Base-by-base conservation (phyloP, 2,329 filamentous ascomycete species). In the Fusarium continuum region DNA sequence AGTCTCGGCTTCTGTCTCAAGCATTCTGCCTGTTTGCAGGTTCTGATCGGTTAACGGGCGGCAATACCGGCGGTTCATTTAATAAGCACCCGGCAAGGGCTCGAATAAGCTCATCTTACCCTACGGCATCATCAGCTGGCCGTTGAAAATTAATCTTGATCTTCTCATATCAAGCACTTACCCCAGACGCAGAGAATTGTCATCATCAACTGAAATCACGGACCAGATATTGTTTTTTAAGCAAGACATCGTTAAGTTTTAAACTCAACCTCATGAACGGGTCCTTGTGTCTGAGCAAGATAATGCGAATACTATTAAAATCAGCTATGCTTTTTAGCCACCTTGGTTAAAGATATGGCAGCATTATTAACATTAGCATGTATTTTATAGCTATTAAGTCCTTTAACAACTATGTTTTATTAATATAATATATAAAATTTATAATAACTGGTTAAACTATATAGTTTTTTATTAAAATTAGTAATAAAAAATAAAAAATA, bases 61-160 rank as follows among this genome's bases (percentile, higher is more conserved):
- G 25, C 22, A 32, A 26, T 29, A n/a, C 61, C 56, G 56, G 46
- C 58, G 53, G 56, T 44, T 62, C 38, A 20, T 41, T 41, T 25
- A 39, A 20, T 16, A 40, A 26, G 35, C 29, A 23, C 40, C 53
- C 48, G 35, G 19, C 32, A 38, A 34, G 14, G 28, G 16, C 10
- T 11, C 6, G 38, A 43, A 44, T 36, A 43, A 38, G 46, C 46
- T 36, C 29, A 10, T 34, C 9, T 23, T 17, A 29, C 22, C 19
- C 8, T n/a, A 45, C 25, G 41, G 17, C 4, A 13, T 9, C 23
- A 35, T 31, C 29, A 28, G 14, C 43, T 26, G 19, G 14, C 22
- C 17, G 5, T 9, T 49, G n/a, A 4, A 26, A 14, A 14, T 16
- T 10, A 14, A 23, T 6, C 28, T 45, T 25, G 6, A n/a, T n/a